phyloP scores from a whole-genome alignment of 345 rosid species.

The Eutrema japonicum region DNA sequence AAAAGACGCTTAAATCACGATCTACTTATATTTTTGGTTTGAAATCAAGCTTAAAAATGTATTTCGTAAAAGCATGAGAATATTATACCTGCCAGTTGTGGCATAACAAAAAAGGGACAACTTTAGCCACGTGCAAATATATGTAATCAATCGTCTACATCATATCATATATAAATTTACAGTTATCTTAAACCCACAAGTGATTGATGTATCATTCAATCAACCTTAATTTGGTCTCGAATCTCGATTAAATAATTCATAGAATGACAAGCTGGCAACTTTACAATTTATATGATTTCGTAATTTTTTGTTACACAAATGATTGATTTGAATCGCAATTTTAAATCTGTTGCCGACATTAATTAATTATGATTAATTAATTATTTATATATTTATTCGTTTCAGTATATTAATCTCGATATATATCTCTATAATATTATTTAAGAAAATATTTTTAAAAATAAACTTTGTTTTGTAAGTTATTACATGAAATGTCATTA shows the following conservation, averaged over 20 bases:
- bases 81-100: constrained; percentile 32
- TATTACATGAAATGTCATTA: too few species aligned
- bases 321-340: not conserved
- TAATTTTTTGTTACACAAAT: not conserved
- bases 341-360: not conserved
- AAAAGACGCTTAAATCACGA: not conserved
- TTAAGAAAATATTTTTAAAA: too few species aligned
- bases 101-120: constrained; percentile 28
- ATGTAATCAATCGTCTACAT: constrained; percentile 20
- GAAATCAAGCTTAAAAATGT: not conserved
- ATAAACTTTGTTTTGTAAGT: too few species aligned
- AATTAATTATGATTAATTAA: not conserved
- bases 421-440: too few species aligned
- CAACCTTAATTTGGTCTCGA: constrained; percentile 4
- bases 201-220: constrained; percentile 11
- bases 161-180: constrained; percentile 14
- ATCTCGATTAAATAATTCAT: not conserved
- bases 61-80: not conserved
- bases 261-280: constrained; percentile 19
- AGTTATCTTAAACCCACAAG: not conserved
- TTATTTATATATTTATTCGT: not conserved
- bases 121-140: constrained; percentile 39
- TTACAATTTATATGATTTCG: not conserved
- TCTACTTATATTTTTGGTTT: not conserved
- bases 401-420: not conserved